Evolutionary conservation across 345 rosid species (phyloP).

Genomic region (Psidium friedrichsthalianum): DNA sequence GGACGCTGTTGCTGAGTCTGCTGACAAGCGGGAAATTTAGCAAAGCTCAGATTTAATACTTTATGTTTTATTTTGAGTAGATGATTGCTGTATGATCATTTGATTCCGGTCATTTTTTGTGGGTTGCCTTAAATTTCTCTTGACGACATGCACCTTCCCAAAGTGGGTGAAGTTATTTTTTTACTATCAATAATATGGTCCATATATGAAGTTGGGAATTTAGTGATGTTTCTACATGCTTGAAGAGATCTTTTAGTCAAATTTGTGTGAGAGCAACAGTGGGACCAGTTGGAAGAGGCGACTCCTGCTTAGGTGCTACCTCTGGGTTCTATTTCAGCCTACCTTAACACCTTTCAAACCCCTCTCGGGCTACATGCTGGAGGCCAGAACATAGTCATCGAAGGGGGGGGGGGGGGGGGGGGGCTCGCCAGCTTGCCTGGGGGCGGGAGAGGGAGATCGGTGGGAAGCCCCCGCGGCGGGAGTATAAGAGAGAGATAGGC

Average conservation of each 20-base stretch:
- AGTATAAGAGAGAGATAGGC: too few species aligned
- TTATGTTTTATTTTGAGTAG: not conserved
- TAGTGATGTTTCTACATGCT: not conserved
- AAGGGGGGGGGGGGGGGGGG: too few species aligned
- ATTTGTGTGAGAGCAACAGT: not conserved
- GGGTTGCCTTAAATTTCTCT: not conserved
- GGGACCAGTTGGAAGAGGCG: not conserved
- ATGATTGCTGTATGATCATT: not conserved
- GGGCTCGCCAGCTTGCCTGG: too few species aligned
- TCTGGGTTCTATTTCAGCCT: not conserved
- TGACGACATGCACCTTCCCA: not conserved
- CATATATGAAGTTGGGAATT: not conserved
- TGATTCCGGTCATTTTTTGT: not conserved
- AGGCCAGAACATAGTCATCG: too few species aligned
- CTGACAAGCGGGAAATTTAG: too few species aligned
- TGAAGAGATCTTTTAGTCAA: not conserved
- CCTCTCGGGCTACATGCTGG: too few species aligned
- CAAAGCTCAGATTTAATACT: not conserved
- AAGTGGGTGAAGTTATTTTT: not conserved
- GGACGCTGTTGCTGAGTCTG: too few species aligned
- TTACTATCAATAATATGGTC: not conserved
- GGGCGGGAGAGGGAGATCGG: too few species aligned
- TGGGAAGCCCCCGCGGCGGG: too few species aligned
- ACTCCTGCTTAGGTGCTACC: not conserved
- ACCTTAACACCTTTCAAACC: not conserved